Percentiles rank a stretch among this genome's conserved stretches.
phyloP scores from a whole-genome alignment of 306 rosid species.

The Acacia confusa region DNA sequence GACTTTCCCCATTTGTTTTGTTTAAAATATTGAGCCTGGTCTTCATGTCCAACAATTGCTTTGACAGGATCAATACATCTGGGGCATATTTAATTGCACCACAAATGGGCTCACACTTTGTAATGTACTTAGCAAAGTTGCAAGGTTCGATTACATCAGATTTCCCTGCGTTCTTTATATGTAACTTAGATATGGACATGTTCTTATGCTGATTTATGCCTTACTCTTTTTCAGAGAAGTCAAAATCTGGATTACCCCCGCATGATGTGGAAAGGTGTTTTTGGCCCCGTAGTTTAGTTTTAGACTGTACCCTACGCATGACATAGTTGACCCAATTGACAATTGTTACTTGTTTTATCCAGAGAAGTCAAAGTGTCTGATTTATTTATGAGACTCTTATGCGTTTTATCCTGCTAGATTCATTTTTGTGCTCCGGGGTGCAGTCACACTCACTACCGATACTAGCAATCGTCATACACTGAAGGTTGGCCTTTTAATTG shows the following conservation, averaged over 20 bases:
- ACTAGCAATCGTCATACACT: conserved; percentile 46
- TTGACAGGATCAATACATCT: conserved; percentile 63
- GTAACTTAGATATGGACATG: neutral
- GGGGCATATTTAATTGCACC: conserved; percentile 89
- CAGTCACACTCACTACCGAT: conserved; percentile 48
- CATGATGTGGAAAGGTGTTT: conserved; percentile 72
- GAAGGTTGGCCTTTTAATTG: conserved; percentile 46
- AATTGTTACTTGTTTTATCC: neutral
- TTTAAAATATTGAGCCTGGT: conserved; percentile 29
- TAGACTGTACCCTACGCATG: conserved; percentile 16
- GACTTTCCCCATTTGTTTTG: conserved; percentile 24
- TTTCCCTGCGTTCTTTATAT: neutral
- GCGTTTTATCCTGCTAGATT: conserved; percentile 55
- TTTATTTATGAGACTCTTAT: conserved; percentile 27
- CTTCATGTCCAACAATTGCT: conserved; percentile 36
- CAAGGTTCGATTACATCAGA: conserved; percentile 57
- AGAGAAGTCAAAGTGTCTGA: neutral
- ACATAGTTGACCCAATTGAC: conserved; percentile 8
- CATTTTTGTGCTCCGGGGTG: conserved; percentile 85
- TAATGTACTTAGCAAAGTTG: conserved; percentile 89
- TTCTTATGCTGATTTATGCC: conserved; percentile 36
- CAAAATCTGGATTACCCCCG: conserved; percentile 62
- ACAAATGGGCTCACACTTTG: conserved; percentile 78
- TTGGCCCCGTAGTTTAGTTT: conserved; percentile 16
- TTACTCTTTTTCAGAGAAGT: conserved; percentile 54